Evolutionary conservation across 495 filamentous ascomycete genomes (phyloP).

Genomic region (Corynascus novoguineensis): DNA sequence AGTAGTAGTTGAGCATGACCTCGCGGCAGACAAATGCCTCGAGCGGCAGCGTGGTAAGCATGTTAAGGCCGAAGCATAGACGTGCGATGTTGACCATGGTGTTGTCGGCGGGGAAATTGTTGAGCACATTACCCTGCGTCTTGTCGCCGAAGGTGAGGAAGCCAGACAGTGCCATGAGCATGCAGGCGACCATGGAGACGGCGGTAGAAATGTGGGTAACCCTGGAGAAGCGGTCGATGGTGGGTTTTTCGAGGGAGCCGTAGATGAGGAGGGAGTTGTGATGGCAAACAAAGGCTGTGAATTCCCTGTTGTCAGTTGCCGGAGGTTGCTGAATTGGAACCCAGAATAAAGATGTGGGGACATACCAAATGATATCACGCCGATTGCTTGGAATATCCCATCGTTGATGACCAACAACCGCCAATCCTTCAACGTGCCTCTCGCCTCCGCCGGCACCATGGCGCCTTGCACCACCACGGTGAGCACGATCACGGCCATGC

Average conservation of each 20-base stretch:
- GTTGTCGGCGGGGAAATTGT: conserved; percentile 90
- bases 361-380: conserved; percentile 94
- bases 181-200: conserved; percentile 82
- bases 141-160: conserved; percentile 90
- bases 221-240: conserved; percentile 82
- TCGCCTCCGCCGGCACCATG: conserved; percentile 59
- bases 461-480: conserved; percentile 85
- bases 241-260: conserved; percentile 88
- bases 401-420: conserved; percentile 66
- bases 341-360: too few relatives aligned
- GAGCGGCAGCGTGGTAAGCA: conserved; percentile 93
- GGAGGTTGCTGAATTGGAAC: too few relatives aligned
- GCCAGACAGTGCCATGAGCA: conserved; percentile 80
- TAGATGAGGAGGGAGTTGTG: conserved; percentile 98
- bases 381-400: conserved; percentile 91
- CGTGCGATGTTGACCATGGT: conserved; percentile 89
- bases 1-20: conserved; percentile 93
- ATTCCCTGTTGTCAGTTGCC: conserved; percentile 29
- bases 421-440: conserved; percentile 58
- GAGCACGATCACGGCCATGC: conserved; percentile 83
- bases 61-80: conserved; percentile 93
- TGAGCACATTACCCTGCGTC: conserved; percentile 91
- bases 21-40: conserved; percentile 97
- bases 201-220: conserved; percentile 90
- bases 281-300: conserved; percentile 88